Conservation (phyloP, 2,329 filamentous ascomycete species). For the Beauveria caledonica region DNA sequence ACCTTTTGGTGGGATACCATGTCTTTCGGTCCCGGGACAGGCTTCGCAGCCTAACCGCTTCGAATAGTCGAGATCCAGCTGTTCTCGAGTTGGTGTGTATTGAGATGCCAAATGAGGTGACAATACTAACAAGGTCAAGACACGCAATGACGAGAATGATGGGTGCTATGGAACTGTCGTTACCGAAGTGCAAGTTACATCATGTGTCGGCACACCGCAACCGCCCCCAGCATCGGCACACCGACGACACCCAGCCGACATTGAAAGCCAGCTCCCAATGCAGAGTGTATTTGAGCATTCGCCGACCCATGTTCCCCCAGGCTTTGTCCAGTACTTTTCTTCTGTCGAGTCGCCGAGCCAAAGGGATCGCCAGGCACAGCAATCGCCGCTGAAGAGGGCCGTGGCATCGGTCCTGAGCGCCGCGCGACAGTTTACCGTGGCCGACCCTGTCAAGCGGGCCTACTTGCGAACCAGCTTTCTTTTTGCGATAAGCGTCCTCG, state of each 20-base stretch:
- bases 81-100: constrained; percentile 26
- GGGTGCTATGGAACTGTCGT: constrained; percentile 43
- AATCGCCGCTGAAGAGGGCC: constrained; percentile 18
- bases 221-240: not conserved
- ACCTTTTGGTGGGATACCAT: constrained; percentile 49
- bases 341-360: constrained; percentile 22
- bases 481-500: constrained; percentile 51
- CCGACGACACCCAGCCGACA: not conserved
- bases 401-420: constrained; percentile 18
- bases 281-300: constrained; percentile 5
- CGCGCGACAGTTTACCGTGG: constrained; percentile 25
- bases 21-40: constrained; percentile 51
- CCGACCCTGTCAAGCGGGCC: constrained; percentile 51
- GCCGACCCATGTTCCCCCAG: constrained; percentile 13
- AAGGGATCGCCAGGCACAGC: constrained; percentile 8
- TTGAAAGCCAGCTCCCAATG: not conserved
- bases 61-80: constrained; percentile 22
- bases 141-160: constrained; percentile 18
- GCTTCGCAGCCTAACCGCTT: constrained; percentile 42
- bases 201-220: not conserved
- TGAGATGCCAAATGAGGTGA: too few relatives aligned
- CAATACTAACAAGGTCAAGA: not conserved
- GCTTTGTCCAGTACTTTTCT: constrained; percentile 25
- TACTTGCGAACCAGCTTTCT: constrained; percentile 54
- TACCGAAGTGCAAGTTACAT: constrained; percentile 36